Conservation (phyloP, 2,329 filamentous ascomycete genomes). For the Cladophialophora bantiana region DNA sequence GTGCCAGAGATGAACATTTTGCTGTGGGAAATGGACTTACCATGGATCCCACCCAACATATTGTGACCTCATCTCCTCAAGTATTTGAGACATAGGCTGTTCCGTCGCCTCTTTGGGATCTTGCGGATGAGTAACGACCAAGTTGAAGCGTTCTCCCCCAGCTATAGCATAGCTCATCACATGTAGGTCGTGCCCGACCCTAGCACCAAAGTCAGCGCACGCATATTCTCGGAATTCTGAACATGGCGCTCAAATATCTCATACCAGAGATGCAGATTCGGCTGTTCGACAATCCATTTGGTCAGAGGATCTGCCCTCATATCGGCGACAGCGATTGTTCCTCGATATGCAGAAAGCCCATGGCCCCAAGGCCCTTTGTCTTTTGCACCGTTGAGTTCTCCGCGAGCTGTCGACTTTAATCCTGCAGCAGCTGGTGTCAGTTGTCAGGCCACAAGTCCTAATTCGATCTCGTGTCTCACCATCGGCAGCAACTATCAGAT, state of each 20-base stretch:
- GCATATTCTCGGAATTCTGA: not conserved
- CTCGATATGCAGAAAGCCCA: slow-evolving; percentile 17
- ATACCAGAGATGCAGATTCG: slow-evolving; percentile 10
- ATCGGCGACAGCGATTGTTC: not conserved
- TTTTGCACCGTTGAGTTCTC: not conserved
- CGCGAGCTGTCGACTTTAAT: slow-evolving; percentile 1
- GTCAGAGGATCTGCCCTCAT: not conserved
- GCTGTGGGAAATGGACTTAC: not conserved
- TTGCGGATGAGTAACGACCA: slow-evolving; percentile 18
- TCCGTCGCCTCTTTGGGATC: not conserved
- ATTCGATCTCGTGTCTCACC: slow-evolving; percentile 18
- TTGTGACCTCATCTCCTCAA: slow-evolving; percentile 14
- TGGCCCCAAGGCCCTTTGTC: slow-evolving; percentile 2
- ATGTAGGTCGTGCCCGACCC: slow-evolving; percentile 16
- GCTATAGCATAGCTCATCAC: slow-evolving; percentile 16
- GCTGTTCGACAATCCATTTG: slow-evolving; percentile 3
- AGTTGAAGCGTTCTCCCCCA: slow-evolving; percentile 9
- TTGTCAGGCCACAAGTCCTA: not conserved
- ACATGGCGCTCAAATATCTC: not conserved
- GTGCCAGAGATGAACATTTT: not conserved
- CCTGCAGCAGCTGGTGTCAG: not conserved
- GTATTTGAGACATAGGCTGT: not conserved
- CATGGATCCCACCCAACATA: slow-evolving; percentile 19
- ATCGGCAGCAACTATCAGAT: slow-evolving; percentile 39
- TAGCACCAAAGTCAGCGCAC: not conserved